Percentiles rank a stretch among this genome's conserved stretches.
Conservation (phyloP, 1,139 yeast species). For the Kurtzmaniella quercitrusa region DNA sequence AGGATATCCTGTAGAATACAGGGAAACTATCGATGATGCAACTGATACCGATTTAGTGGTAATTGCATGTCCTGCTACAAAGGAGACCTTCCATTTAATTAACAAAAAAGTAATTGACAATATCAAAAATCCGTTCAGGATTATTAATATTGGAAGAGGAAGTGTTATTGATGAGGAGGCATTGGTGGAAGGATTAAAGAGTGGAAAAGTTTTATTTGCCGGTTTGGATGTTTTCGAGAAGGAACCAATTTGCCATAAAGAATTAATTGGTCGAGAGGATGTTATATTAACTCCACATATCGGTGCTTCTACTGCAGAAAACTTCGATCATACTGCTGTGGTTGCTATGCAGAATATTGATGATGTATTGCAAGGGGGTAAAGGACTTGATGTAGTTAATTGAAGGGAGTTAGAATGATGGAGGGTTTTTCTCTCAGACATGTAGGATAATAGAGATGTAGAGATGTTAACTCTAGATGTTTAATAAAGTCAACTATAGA, state of each 20-base stretch:
- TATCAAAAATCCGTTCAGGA: constrained; percentile 50
- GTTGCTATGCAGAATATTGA: constrained; percentile 46
- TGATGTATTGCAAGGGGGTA: constrained; percentile 27
- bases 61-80: constrained; percentile 64
- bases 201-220: constrained; percentile 65
- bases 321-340: constrained; percentile 44
- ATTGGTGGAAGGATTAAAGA: constrained; percentile 59
- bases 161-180: constrained; percentile 69
- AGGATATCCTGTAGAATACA: constrained; percentile 45
- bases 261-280: constrained; percentile 55
- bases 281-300: constrained; percentile 75
- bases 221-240: constrained; percentile 78
- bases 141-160: constrained; percentile 80
- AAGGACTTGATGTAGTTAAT: constrained; percentile 34
- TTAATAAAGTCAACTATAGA: no score
- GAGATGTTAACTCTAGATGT: not conserved
- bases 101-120: constrained; percentile 44
- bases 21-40: constrained; percentile 30
- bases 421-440: no score
- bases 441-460: not conserved
- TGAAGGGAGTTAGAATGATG: constrained; percentile 9
- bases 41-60: constrained; percentile 55
- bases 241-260: constrained; percentile 59
- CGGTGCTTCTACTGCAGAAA: constrained; percentile 64
- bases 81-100: constrained; percentile 54